Base-by-base conservation (phyloP, 495 filamentous ascomycete genomes). In the Penicillium bialowiezense region DNA sequence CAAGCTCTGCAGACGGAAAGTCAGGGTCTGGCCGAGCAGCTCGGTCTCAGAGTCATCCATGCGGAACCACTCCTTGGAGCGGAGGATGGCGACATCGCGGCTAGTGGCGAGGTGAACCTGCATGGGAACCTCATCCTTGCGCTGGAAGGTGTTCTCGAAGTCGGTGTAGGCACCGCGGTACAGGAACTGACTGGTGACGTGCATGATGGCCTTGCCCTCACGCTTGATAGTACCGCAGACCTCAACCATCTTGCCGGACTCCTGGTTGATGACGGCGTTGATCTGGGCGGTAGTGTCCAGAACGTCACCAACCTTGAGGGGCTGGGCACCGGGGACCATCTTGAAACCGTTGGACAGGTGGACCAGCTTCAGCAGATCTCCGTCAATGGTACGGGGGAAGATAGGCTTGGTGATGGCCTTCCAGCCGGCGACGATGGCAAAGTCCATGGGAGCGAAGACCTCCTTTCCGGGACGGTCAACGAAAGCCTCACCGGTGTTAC, bases 371-470 rank as follows among this genome's bases (percentile, higher is more conserved):
- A 98, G 78, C 32, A 98, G 77, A 65, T 98, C 93, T 35, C 93
- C 93, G 56, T 98, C 92, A 52, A 97, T 95, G 50, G 81, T 87
- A 48, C 88, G 82, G 51, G 93, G 93, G 79, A 98, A 97, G 65
- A 97, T 97, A 0, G 93, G 92, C 76, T 96, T 97, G 18, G 88
- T 97, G 66, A 98, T 97, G 33, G 93, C 93, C 69, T 98, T 96
- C 93, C 93, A 98, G 51, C 93, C 93, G 14, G 95, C 90, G 20
- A 98, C 93, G 51, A 98, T 97, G 48, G 93, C 93, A 55, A 97
- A 98, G 67, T 98, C 93, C 93, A 98, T 99, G 33, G 95, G 93
- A 17, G 93, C 95, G 56, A 84, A 91, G 56, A 95, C 88, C 60
- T 89, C 87, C 73, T 97, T 97, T 48, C 91, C 95, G 38, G 92